Percentiles rank a stretch among this genome's conserved stretches.
These are phyloP conservation scores for Omphalea diandra DNA, from an alignment of 441 rosid genomes.

Conservation along the genomic window DNA sequence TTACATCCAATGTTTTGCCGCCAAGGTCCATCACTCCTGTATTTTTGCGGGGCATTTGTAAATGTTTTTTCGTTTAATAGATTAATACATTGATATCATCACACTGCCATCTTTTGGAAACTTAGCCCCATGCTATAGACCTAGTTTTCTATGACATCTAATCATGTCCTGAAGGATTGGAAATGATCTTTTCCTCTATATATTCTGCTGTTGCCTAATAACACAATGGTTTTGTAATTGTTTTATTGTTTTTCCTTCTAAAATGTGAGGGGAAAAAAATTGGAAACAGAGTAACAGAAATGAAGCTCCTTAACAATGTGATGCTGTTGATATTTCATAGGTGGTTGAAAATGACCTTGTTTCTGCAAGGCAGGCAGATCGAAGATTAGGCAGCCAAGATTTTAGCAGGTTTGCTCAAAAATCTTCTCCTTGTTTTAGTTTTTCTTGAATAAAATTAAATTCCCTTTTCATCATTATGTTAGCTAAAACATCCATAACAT, in stretches of 20 bases:
- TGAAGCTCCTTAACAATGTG: background rate
- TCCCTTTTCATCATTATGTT: background rate
- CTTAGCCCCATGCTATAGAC: background rate
- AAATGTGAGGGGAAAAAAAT: background rate
- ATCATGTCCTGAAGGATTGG: background rate
- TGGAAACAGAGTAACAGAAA: background rate
- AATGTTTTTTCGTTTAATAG: background rate
- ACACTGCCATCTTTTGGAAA: background rate
- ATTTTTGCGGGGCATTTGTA: background rate
- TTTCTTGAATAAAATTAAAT: background rate
- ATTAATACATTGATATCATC: background rate
- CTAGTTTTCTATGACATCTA: background rate
- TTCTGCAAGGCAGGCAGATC: constrained; percentile 72
- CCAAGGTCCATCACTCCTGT: background rate
- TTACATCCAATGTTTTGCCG: background rate
- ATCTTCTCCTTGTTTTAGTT: background rate
- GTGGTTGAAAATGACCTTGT: constrained; percentile 82
- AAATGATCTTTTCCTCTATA: background rate
- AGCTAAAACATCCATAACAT: background rate
- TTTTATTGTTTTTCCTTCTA: background rate
- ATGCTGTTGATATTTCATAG: constrained; percentile 32
- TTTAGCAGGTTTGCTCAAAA: constrained; percentile 61
- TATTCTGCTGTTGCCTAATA: background rate
- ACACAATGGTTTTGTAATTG: background rate
- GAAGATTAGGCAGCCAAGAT: constrained; percentile 71